Evolutionary conservation across 2,329 filamentous ascomycete species (phyloP).

Genomic region (Volutella citrinella): DNA sequence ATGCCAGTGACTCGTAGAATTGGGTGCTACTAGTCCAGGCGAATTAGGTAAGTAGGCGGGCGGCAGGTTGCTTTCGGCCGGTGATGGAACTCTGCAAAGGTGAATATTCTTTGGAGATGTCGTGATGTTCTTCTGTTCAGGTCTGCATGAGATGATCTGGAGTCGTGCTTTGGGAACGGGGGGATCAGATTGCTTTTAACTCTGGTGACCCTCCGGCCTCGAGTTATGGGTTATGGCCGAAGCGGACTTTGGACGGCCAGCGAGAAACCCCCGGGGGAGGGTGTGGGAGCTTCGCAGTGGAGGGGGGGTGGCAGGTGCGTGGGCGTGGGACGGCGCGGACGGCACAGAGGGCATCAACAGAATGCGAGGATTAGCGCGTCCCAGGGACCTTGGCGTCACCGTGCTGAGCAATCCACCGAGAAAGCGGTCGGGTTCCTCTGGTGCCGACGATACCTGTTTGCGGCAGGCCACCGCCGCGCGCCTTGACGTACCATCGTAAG

Average conservation of each 20-base stretch:
- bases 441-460: too few relatives aligned
- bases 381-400: too few relatives aligned
- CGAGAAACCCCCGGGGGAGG: slow-evolving; percentile 5
- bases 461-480: too few relatives aligned
- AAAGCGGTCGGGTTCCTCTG: too few relatives aligned
- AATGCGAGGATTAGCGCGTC: too few relatives aligned
- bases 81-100: too few relatives aligned
- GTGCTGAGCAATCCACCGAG: background rate
- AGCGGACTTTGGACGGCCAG: slow-evolving; percentile 30
- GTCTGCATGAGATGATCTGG: slow-evolving; percentile 6
- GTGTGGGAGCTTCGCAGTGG: slow-evolving; percentile 10
- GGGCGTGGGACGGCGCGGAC: too few relatives aligned
- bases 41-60: slow-evolving; percentile 18
- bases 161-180: slow-evolving; percentile 16
- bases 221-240: slow-evolving; percentile 22
- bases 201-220: slow-evolving; percentile 15
- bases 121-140: slow-evolving; percentile 7
- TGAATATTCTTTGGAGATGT: too few relatives aligned
- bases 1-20: slow-evolving; percentile 27
- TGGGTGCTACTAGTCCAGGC: too few relatives aligned
- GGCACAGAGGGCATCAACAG: too few relatives aligned
- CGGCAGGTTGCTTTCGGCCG: slow-evolving; percentile 10
- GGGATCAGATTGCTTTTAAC: slow-evolving; percentile 26
- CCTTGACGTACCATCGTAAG: too few relatives aligned
- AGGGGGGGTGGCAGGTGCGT: slow-evolving; percentile 1